Evolutionary conservation across 1,284 basidiomycete genomes (phyloP).

Genomic region (Polyporus tsugae): DNA sequence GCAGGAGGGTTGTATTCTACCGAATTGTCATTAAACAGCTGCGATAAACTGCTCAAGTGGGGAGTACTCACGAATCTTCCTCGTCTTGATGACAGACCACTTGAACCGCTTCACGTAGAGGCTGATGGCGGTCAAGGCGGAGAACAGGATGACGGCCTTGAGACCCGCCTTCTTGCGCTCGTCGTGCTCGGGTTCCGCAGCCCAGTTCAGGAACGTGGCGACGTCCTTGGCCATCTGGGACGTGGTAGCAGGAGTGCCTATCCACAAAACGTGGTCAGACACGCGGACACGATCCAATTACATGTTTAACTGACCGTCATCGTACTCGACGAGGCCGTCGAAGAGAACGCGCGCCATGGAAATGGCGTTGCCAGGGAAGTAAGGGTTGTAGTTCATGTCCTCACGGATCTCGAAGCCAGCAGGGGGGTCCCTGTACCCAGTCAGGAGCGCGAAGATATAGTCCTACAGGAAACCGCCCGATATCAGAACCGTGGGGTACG

Average conservation of each 20-base stretch:
- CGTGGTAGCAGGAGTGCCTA: constrained; percentile 94
- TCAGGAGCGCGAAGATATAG: constrained; percentile 97
- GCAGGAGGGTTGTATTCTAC: constrained; percentile 63
- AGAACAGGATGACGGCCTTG: constrained; percentile 92
- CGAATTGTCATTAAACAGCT: constrained; percentile 28
- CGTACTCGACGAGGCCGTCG: constrained; percentile 95
- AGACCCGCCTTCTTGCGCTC: constrained; percentile 96
- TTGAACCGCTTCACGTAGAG: constrained; percentile 96
- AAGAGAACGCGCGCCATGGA: constrained; percentile 98
- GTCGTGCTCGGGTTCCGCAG: constrained; percentile 97
- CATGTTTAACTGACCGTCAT: constrained; percentile 71
- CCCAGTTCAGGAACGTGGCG: constrained; percentile 93
- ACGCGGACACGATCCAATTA: not conserved
- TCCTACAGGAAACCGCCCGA: constrained; percentile 62
- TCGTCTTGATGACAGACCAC: constrained; percentile 91
- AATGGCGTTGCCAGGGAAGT: constrained; percentile 97
- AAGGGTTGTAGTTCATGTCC: constrained; percentile 98
- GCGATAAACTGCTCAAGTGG: not conserved
- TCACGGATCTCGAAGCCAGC: constrained; percentile 97
- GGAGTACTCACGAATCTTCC: constrained; percentile 82
- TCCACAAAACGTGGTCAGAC: constrained; percentile 7
- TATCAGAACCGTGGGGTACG: constrained; percentile 13
- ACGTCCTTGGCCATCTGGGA: constrained; percentile 99
- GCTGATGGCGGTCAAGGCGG: constrained; percentile 81
- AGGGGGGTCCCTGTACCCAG: constrained; percentile 97